Base-by-base conservation (phyloP, 371 early-diverging fungal species). In the Actinomortierella wolfii region DNA sequence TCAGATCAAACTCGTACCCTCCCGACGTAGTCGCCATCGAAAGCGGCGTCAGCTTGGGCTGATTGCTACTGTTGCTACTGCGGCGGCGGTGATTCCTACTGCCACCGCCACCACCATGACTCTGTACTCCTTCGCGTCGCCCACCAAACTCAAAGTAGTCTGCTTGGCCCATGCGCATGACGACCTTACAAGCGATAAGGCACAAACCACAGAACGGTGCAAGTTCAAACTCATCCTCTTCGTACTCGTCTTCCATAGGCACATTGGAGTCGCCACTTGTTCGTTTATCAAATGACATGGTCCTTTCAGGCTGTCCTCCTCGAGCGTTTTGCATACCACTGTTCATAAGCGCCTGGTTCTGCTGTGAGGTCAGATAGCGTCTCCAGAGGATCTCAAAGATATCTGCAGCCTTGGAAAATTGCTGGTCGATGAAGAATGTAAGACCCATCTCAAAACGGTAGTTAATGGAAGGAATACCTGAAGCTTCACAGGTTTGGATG, bases 191-290 rank as follows among this genome's bases (percentile, higher is more conserved):
- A 3, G 76, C 78, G 18, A 76, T 71, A 41, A 78, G 56, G 48
- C 78, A 78, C 48, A 78, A 41, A 34, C 78, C 78, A 56, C 78
- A 78, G 58, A 78, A 78, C 18, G 78, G 78, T 17, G 76, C 76
- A 56, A 78, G 43, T 28, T 78, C 78, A 50, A 78, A 78, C 25
- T 78, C 78, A 18, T 73, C 74, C 23, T 69, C 69, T 28, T 69
- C 70, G 18, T 71, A 66, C 7, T 66, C 73, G 11, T 9, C 24
- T 9, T 3, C 11, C 47, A 47, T n/a, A n/a, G n/a, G n/a, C n/a
- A n/a, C n/a, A n/a, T n/a, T n/a, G n/a, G n/a, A n/a, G n/a, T 34
- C 34, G 34, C 34, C 34, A 34, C 34, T 34, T n/a, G n/a, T n/a
- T n/a, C n/a, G n/a, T n/a, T n/a, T n/a, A n/a, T n/a, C n/a, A n/a